Conservation (phyloP, 106 monocot species). For the Dactylorhiza incarnata region DNA sequence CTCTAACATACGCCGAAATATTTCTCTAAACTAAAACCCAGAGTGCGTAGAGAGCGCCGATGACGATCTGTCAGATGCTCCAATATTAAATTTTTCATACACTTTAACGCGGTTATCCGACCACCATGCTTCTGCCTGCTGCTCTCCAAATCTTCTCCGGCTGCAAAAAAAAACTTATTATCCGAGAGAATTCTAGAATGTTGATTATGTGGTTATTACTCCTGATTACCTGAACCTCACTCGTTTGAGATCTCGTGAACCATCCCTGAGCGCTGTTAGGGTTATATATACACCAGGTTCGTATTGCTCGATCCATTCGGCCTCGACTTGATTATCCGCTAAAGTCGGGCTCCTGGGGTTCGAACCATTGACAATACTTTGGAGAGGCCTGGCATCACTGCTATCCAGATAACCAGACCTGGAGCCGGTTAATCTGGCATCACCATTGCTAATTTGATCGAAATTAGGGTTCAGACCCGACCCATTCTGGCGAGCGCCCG, state of each 20-base stretch:
- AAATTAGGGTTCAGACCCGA: conserved; percentile 10
- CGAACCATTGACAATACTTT: conserved; percentile 24
- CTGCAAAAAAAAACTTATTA: conserved; percentile 18
- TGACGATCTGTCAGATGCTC: conserved; percentile 50
- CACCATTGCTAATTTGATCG: conserved; percentile 13
- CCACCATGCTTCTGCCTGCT: conserved; percentile 97
- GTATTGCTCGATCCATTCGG: conserved; percentile 96
- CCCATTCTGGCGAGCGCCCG: conserved; percentile 1
- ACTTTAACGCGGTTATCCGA: conserved; percentile 75
- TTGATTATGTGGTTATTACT: background rate
- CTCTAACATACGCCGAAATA: no score
- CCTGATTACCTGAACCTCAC: conserved; percentile 82
- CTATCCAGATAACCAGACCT: conserved; percentile 16
- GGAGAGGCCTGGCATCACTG: conserved; percentile 19
- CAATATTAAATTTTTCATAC: conserved; percentile 73
- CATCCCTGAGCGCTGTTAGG: conserved; percentile 69
- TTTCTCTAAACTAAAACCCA: background rate
- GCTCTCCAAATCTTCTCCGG: conserved; percentile 86
- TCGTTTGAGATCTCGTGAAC: conserved; percentile 80
- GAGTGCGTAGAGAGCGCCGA: conserved; percentile 31
- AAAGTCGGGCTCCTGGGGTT: conserved; percentile 30
- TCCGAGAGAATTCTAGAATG: no score
- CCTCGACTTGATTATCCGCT: conserved; percentile 51
- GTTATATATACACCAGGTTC: conserved; percentile 96
- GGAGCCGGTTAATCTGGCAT: conserved; percentile 8